Conservation (phyloP, 192 early-diverging fungal species). For the Coemansia sp. region DNA sequence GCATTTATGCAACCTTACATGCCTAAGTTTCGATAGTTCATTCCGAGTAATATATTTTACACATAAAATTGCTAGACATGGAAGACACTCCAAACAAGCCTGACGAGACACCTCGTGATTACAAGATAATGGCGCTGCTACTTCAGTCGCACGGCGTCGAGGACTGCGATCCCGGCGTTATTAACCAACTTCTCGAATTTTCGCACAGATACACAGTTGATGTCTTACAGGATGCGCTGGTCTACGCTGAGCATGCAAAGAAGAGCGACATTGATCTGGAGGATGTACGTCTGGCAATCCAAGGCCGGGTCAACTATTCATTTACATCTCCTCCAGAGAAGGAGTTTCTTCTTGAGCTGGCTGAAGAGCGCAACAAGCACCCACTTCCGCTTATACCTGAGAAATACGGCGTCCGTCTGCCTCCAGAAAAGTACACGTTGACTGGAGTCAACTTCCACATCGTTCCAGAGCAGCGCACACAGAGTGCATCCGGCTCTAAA, state of each 20-base stretch:
- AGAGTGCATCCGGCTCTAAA: background rate
- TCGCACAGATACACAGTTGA: constrained; percentile 88
- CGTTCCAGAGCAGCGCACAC: constrained; percentile 56
- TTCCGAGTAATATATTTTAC: background rate
- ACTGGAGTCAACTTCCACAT: constrained; percentile 78
- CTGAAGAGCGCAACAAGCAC: constrained; percentile 71
- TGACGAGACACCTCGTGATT: constrained; percentile 55
- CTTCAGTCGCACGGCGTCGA: constrained; percentile 80
- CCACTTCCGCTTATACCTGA: constrained; percentile 76
- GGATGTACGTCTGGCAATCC: constrained; percentile 89
- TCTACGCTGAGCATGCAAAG: constrained; percentile 90
- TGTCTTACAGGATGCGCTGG: constrained; percentile 86
- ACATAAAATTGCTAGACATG: constrained; percentile 9
- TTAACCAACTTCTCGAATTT: constrained; percentile 91
- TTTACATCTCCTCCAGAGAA: constrained; percentile 87
- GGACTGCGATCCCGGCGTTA: constrained; percentile 88
- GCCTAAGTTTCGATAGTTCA: background rate
- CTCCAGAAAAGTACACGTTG: constrained; percentile 70
- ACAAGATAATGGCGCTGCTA: constrained; percentile 82
- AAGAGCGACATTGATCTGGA: constrained; percentile 75
- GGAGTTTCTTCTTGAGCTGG: constrained; percentile 79
- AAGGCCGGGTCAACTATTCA: constrained; percentile 85
- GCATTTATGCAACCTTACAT: background rate
- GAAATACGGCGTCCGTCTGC: constrained; percentile 75
- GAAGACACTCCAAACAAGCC: constrained; percentile 45